Percentiles rank a stretch among this genome's conserved stretches.
Conservation (phyloP, 352 stramenopile genomes). For the Aphanomyces astaci region DNA sequence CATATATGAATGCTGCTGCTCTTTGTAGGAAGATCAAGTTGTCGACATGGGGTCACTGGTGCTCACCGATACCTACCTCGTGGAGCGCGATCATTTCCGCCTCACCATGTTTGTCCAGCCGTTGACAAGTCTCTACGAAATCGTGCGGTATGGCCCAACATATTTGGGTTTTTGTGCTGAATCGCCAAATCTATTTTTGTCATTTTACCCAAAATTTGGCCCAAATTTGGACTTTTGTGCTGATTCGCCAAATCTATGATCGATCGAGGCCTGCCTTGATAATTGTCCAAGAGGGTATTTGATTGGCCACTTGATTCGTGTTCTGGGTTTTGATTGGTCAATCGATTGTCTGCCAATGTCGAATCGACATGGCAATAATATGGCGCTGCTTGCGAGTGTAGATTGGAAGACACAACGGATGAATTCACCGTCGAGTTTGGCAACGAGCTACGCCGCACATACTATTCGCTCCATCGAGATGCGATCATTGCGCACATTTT, state of each 20-base stretch:
- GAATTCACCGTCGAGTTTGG: slow-evolving; percentile 70
- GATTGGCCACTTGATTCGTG: too few relatives aligned
- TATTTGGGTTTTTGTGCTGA: background rate
- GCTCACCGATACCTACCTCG: background rate
- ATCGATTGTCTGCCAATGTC: too few relatives aligned
- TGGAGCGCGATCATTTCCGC: background rate
- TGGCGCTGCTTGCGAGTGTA: background rate
- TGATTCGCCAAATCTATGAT: too few relatives aligned
- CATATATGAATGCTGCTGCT: background rate
- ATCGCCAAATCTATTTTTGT: too few relatives aligned
- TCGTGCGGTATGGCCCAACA: background rate
- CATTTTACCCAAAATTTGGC: too few relatives aligned
- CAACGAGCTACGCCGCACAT: slow-evolving; percentile 62
- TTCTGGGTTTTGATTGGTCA: too few relatives aligned
- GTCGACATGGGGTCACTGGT: background rate
- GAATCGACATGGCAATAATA: too few relatives aligned
- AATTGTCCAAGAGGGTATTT: too few relatives aligned
- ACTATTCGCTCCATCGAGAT: slow-evolving; percentile 53
- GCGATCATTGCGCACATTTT: slow-evolving; percentile 71
- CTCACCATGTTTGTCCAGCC: slow-evolving; percentile 5
- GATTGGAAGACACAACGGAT: slow-evolving; percentile 37
- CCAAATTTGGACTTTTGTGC: too few relatives aligned
- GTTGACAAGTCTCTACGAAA: slow-evolving; percentile 10
- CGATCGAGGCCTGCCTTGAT: too few relatives aligned
- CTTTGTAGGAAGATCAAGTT: background rate